Base-by-base conservation (phyloP, 176 grass and related monocot species). In the Oryza australiensis region DNA sequence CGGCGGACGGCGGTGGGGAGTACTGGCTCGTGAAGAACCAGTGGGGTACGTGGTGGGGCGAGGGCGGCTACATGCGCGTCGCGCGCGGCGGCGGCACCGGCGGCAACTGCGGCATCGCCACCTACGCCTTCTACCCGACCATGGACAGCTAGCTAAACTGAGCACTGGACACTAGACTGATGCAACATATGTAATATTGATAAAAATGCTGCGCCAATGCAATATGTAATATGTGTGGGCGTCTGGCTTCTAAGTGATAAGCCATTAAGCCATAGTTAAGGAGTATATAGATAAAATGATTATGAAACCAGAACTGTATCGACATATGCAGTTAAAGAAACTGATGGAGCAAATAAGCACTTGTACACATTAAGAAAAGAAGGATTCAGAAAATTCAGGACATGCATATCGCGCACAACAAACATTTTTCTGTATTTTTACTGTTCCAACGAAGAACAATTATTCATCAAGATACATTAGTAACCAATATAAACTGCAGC, bases 401-500 rank as follows among this genome's bases (percentile, higher is more conserved):
- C 63, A 63, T 51, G 23, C 42, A 32, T 37, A 84, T 70, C 27
- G 5, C 8, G 4, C 12, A 62, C 1, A 84, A 84, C 15, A 1
- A 29, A 29, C 35, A 37, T 37, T 76, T 15, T 42, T 23, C 13
- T 7, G 18, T 13, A 43, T 74, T 57, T 80, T 32, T 23, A 43
- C 32, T 43, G 1, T 28, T 70, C 53, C 24, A 66, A 49, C 24
- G 65, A 42, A 78, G 18, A 37, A 51, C 4, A 49, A 12, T 42
- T 26, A 24, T 43, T 73, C 7, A 24, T 15, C 34, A 9, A 18
- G 51, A 15, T 40, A 35, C 63, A 82, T 81, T 72, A 97, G 84
- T 91, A 93, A 63, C 94, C 90, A 40, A 93, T 77, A 23, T 91
- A 97, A 24, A 97, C 86, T 26, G 95, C 92, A 70, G 95, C 90